phyloP scores from a whole-genome alignment of 2,329 filamentous ascomycete genomes.

The Laburnicola sp. region DNA sequence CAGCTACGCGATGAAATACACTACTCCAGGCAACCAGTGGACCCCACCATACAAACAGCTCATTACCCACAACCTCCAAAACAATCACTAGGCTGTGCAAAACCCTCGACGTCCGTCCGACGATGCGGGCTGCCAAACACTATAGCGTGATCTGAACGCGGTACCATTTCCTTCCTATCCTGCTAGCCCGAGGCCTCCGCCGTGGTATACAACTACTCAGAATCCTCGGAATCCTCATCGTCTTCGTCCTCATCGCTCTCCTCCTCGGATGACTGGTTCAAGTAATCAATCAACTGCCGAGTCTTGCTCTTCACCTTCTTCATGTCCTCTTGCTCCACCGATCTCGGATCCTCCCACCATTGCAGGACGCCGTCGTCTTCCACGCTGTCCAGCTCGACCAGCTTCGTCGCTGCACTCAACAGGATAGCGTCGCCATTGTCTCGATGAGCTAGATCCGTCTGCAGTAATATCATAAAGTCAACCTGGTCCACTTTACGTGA shows the following conservation, averaged over 20 bases:
- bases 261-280: conserved; percentile 75
- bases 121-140: too few relatives aligned
- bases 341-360: conserved; percentile 83
- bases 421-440: conserved; percentile 69
- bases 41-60: too few relatives aligned
- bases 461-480: conserved; percentile 79
- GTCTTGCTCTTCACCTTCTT: conserved; percentile 71
- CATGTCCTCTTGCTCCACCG: conserved; percentile 70
- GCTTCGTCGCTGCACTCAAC: conserved; percentile 76
- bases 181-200: background rate
- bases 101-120: background rate
- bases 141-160: too few relatives aligned
- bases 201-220: conserved; percentile 23
- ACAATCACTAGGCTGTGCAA: too few relatives aligned
- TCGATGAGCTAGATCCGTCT: conserved; percentile 73
- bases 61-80: too few relatives aligned
- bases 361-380: conserved; percentile 85
- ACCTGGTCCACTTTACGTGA: conserved; percentile 69
- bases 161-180: too few relatives aligned
- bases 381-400: conserved; percentile 81
- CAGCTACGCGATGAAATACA: too few relatives aligned
- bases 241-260: conserved; percentile 66
- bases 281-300: conserved; percentile 73
- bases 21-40: too few relatives aligned
- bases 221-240: conserved; percentile 53